Percentiles rank a stretch among this genome's conserved stretches.
phyloP scores from a whole-genome alignment of 805 yeast species.

The Metschnikowia cubensis region DNA sequence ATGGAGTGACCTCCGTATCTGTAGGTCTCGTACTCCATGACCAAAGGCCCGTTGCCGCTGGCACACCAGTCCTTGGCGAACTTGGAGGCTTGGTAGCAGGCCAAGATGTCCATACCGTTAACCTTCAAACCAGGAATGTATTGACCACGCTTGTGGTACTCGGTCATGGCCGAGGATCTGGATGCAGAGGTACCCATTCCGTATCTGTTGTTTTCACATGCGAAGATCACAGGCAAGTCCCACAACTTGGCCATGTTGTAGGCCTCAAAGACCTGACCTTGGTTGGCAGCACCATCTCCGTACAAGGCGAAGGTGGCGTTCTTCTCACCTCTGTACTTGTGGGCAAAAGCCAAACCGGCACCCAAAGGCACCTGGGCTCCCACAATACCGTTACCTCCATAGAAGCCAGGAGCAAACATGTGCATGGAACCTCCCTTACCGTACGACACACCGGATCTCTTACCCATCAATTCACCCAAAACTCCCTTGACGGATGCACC shows the following conservation, averaged over 20 bases:
- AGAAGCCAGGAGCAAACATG: conserved; percentile 92
- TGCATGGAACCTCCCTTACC: conserved; percentile 99
- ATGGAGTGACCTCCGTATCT: conserved; percentile 99
- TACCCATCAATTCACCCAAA: conserved; percentile 95
- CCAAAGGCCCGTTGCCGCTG: conserved; percentile 92
- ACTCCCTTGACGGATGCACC: conserved; percentile 90
- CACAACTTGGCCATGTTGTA: conserved; percentile 99
- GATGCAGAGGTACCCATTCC: conserved; percentile 99
- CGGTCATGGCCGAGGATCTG: conserved; percentile 94
- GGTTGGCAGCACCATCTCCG: conserved; percentile 99
- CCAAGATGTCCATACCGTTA: conserved; percentile 97
- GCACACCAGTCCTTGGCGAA: conserved; percentile 96
- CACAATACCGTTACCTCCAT: conserved; percentile 99
- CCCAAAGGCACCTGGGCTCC: conserved; percentile 99
- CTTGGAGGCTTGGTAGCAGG: conserved; percentile 92
- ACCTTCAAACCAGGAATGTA: conserved; percentile 98
- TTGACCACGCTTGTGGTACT: conserved; percentile 98
- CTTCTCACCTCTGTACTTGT: conserved; percentile 79
- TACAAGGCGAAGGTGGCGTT: conserved; percentile 84
- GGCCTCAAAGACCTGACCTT: conserved; percentile 97
- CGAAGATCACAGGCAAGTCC: conserved; percentile 91
- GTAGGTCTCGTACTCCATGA: conserved; percentile 95
- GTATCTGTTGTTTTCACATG: conserved; percentile 98
- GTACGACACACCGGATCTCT: conserved; percentile 87
- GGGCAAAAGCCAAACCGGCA: conserved; percentile 97